Evolutionary conservation across 352 stramenopile species (phyloP).

Genomic region (Globisporangium camurandrum): DNA sequence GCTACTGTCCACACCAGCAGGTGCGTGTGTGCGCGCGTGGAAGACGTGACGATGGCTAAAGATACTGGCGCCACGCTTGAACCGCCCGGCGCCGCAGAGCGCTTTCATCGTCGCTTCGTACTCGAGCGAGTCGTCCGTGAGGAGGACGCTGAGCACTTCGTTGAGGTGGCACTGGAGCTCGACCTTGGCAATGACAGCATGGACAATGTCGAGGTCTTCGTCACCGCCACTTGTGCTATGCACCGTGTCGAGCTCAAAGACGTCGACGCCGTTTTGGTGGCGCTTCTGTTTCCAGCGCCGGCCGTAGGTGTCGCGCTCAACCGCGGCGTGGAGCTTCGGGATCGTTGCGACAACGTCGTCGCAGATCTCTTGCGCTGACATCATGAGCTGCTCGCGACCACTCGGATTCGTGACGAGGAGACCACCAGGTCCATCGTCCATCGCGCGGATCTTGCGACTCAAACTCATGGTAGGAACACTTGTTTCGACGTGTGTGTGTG

Average conservation of each 20-base stretch:
- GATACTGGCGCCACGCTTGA: conserved; percentile 38
- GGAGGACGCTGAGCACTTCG: conserved; percentile 49
- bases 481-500: too few relatives aligned
- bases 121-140: conserved; percentile 29
- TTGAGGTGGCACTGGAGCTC: conserved; percentile 55
- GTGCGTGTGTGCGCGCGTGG: conserved; percentile 17
- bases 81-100: conserved; percentile 33
- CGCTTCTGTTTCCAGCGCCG: conserved; percentile 25
- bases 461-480: not conserved
- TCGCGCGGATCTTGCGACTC: conserved; percentile 7
- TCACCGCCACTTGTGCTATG: conserved; percentile 22
- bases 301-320: conserved; percentile 17
- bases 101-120: conserved; percentile 45
- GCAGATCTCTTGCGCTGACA: conserved; percentile 48
- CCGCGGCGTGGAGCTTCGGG: conserved; percentile 40
- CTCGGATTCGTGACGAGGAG: conserved; percentile 1
- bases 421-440: conserved; percentile 1
- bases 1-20: conserved; percentile 21
- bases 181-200: conserved; percentile 40
- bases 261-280: conserved; percentile 28
- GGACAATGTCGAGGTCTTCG: conserved; percentile 33
- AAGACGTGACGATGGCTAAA: conserved; percentile 36
- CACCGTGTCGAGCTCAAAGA: conserved; percentile 34
- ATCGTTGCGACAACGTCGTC: conserved; percentile 55
- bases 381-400: conserved; percentile 21